Evolutionary conservation across 108 stramenopile genomes (phyloP), one percentile per base, ranked within the genome.

Genomic region (Cyclotella distinguenda): DNA sequence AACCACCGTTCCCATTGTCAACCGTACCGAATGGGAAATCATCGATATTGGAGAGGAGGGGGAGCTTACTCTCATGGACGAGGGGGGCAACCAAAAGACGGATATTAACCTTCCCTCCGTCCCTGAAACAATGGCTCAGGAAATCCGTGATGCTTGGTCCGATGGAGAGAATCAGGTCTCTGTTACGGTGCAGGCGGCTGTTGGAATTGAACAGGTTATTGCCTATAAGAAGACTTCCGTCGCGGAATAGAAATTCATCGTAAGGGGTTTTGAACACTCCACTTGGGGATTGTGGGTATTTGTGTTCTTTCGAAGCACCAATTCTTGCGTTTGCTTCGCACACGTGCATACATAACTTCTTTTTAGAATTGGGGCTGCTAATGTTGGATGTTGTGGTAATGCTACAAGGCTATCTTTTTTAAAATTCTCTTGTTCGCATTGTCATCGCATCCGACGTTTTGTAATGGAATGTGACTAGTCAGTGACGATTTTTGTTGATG

Each of bases 81-180:
- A 97, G 81, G 93, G 56, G 39, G 99, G 97, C 45, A 96, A 97
- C 80, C 93, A 95, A 79, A 97, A 97, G 91, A 95, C 95, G 50
- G 98, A 98, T 80, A 66, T 98, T 40, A 94, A 96, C 78, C 93
- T 98, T 53, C 99, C 99, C 56, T 59, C 77, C 15, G 78, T 65
- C 77, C 97, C 97, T 34, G 95, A 96, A 16, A 83, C 51, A 25
- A 85, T 98, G 84, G 97, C 89, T 23, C 62, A 96, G 32, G 87
- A 98, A 55, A 98, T 99, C 82, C 87, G 88, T 61, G 87, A 82
- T 42, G 88, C 89, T n/a, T 98, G 97, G 86, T 73, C 72, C 26
- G 96, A 84, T 36, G 99, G 96, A 64, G 95, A 93, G 62, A 92
- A 92, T 80, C 67, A 75, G 43, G 86, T 93, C 64, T 78, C 73